A percentile compares a stretch with the other conserved stretches of the same genome.
Evolutionary conservation across 257 asterid species (phyloP).

Genomic region (Nicotiana paniculata): DNA sequence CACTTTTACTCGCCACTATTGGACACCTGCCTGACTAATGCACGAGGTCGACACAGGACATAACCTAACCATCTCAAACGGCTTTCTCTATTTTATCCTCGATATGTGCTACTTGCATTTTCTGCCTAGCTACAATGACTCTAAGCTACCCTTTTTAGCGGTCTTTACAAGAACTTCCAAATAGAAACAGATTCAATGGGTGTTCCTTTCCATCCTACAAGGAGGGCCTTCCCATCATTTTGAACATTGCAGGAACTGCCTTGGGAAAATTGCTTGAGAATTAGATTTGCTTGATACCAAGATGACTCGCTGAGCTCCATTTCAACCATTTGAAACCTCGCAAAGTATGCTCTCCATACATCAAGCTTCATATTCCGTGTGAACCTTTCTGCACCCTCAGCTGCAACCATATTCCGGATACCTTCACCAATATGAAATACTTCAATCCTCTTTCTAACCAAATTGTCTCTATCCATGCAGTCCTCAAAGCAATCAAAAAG

Average conservation of each 20-base stretch:
- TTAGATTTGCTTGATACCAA: conserved; percentile 17
- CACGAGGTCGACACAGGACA: background rate
- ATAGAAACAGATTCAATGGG: conserved; percentile 11
- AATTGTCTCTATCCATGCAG: conserved; percentile 9
- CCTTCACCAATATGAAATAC: conserved; percentile 8
- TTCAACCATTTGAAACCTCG: conserved; percentile 14
- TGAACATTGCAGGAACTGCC: conserved; percentile 18
- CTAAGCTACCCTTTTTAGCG: background rate
- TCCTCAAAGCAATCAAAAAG: conserved; percentile 18
- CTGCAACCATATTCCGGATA: conserved; percentile 13
- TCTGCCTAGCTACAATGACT: background rate
- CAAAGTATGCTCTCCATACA: conserved; percentile 19
- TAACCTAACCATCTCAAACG: background rate
- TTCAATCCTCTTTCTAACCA: background rate
- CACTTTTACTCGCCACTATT: background rate
- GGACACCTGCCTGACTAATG: background rate
- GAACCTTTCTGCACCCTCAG: conserved; percentile 15
- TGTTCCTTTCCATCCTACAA: conserved; percentile 24
- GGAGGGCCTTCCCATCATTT: conserved; percentile 12
- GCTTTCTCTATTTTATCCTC: background rate
- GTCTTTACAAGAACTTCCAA: conserved; percentile 13
- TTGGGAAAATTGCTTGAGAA: conserved; percentile 2
- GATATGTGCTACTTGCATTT: background rate
- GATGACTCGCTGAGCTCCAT: conserved; percentile 10
- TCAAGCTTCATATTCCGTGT: conserved; percentile 8